phyloP scores from a whole-genome alignment of 169 alveolate species.

The Plasmodium ovale region DNA sequence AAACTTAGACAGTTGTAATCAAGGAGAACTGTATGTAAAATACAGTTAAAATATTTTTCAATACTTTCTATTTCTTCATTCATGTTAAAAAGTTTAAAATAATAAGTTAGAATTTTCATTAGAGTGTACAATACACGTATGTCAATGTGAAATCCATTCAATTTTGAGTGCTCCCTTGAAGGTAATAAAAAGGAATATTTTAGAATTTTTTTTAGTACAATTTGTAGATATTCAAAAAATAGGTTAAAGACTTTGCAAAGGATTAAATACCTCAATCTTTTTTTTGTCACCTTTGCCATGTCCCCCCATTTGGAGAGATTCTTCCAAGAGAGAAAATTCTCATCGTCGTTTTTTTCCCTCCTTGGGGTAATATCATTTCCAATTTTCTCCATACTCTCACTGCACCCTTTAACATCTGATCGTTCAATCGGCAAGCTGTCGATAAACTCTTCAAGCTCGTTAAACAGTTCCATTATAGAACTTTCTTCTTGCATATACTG shows the following conservation, averaged over 20 bases:
- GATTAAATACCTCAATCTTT: conserved; percentile 31
- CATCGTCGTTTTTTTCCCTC: background rate
- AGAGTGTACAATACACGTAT: conserved; percentile 50
- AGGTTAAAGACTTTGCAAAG: conserved; percentile 61
- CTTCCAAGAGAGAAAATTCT: background rate
- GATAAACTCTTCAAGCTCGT: conserved; percentile 45
- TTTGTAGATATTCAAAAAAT: conserved; percentile 51
- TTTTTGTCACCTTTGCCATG: conserved; percentile 6
- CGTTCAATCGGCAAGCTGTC: background rate
- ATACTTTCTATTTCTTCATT: conserved; percentile 55
- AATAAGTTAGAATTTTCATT: conserved; percentile 39
- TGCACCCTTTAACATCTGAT: background rate
- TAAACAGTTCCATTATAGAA: conserved; percentile 18
- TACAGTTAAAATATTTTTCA: conserved; percentile 53
- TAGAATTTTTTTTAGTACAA: conserved; percentile 33
- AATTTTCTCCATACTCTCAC: background rate
- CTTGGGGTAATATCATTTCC: background rate
- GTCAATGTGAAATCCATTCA: conserved; percentile 29
- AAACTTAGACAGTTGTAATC: conserved; percentile 70
- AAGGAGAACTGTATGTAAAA: conserved; percentile 47
- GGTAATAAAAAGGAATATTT: conserved; percentile 52
- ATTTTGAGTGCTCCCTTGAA: conserved; percentile 49
- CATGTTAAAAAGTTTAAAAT: conserved; percentile 48
- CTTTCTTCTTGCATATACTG: conserved; percentile 30
- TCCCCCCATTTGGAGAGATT: background rate